Evolutionary conservation across 306 rosid species (phyloP).

Genomic region (Herpetospermum pedunculosum): DNA sequence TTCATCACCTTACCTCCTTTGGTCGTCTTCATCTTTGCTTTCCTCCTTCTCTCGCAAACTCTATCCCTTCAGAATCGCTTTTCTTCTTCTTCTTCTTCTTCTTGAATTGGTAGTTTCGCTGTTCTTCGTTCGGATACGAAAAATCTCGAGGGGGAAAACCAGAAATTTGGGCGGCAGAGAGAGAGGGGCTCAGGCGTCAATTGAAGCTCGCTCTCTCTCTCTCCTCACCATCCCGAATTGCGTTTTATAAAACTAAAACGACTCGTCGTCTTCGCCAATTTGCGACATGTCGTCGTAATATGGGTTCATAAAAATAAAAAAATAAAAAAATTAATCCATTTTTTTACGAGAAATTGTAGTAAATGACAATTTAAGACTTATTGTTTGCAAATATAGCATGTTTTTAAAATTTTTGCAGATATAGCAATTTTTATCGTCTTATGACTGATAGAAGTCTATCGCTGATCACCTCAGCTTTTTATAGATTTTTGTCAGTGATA

Average conservation of each 20-base stretch:
- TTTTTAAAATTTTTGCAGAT: no score
- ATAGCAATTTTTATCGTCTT: no score
- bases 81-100: background rate
- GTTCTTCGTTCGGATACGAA: background rate
- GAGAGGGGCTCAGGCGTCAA: background rate
- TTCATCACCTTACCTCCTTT: constrained; percentile 96
- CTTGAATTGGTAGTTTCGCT: background rate
- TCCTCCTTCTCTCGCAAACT: background rate
- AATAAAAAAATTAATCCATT: no score
- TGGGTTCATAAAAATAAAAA: no score
- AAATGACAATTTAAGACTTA: no score
- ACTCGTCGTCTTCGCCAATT: background rate
- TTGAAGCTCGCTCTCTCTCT: background rate
- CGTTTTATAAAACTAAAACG: background rate
- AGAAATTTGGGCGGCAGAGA: background rate
- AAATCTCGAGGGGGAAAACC: background rate
- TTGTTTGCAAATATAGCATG: no score
- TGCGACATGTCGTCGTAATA: background rate
- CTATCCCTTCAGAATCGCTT: background rate
- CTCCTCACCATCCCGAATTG: background rate
- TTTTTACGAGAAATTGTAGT: no score
- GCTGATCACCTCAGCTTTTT: no score
- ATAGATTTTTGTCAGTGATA: no score
- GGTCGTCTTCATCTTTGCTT: constrained; percentile 67
- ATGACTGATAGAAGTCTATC: no score